Percentiles rank a stretch among this genome's conserved stretches.
These are phyloP conservation scores for Westerdykella sp. DNA, from an alignment of 2,329 filamentous ascomycete species.

Conservation along the genomic window DNA sequence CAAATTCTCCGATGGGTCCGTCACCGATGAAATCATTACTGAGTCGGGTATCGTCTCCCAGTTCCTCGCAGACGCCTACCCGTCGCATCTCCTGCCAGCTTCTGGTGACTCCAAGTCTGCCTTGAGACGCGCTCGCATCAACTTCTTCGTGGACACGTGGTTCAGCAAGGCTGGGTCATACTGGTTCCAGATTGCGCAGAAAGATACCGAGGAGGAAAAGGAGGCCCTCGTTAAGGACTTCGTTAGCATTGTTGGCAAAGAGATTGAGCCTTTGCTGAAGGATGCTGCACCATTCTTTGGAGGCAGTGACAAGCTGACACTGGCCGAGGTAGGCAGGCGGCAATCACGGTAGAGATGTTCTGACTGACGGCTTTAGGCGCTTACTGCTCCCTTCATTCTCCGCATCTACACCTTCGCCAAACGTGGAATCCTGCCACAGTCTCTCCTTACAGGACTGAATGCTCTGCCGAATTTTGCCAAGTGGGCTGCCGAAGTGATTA, in stretches of 20 bases:
- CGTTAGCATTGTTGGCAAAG: slow-evolving; percentile 56
- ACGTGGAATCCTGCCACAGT: slow-evolving; percentile 49
- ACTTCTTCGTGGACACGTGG: slow-evolving; percentile 68
- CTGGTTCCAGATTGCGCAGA: slow-evolving; percentile 43
- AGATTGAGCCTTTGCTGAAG: slow-evolving; percentile 64
- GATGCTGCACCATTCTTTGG: slow-evolving; percentile 43
- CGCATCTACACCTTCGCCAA: slow-evolving; percentile 53
- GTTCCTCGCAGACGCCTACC: slow-evolving; percentile 64
- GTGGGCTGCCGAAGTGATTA: slow-evolving; percentile 57
- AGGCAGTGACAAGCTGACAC: slow-evolving; percentile 51
- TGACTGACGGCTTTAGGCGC: slow-evolving; percentile 41
- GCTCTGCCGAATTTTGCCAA: slow-evolving; percentile 60
- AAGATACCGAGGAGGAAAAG: slow-evolving; percentile 41
- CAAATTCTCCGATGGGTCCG: slow-evolving; percentile 49
- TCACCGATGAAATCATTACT: slow-evolving; percentile 56
- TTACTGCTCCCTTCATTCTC: slow-evolving; percentile 61
- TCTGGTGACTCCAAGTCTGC: slow-evolving; percentile 50
- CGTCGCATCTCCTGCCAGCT: slow-evolving; percentile 59
- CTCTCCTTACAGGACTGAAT: slow-evolving; percentile 44
- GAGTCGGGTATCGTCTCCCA: slow-evolving; percentile 69
- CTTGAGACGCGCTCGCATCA: slow-evolving; percentile 59
- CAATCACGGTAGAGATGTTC: neutral
- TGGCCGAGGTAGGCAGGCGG: slow-evolving; percentile 59
- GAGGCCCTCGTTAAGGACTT: slow-evolving; percentile 46
- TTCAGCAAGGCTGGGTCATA: slow-evolving; percentile 53